phyloP scores from a whole-genome alignment of 176 grass and related monocot genomes.

The Carex pumila region DNA sequence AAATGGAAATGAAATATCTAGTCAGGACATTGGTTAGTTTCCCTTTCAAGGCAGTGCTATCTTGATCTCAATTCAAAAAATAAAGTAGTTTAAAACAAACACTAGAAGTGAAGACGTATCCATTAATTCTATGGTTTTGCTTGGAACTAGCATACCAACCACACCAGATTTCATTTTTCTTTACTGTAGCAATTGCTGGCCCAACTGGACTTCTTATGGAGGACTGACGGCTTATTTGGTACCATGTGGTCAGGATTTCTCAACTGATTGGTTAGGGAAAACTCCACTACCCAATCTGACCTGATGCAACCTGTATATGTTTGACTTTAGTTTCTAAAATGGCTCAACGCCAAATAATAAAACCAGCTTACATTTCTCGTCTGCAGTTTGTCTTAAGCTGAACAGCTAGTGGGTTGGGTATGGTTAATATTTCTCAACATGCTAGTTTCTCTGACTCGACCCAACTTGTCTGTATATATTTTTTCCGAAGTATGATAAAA shows the following conservation, averaged over 20 bases:
- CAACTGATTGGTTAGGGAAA: background rate
- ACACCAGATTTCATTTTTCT: background rate
- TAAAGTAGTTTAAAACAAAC: background rate
- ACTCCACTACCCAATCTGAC: background rate
- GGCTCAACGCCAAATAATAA: background rate
- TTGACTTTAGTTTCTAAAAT: background rate
- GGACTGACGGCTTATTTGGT: background rate
- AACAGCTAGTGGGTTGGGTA: slow-evolving; percentile 17
- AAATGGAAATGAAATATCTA: slow-evolving; percentile 97
- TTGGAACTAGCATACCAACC: slow-evolving; percentile 23
- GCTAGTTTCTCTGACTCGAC: background rate
- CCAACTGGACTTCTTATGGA: background rate
- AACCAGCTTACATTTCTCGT: background rate
- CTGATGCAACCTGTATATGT: background rate
- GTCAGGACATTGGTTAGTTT: slow-evolving; percentile 81
- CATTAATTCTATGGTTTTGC: slow-evolving; percentile 5
- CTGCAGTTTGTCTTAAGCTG: background rate
- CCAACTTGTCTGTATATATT: background rate
- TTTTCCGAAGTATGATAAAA: background rate
- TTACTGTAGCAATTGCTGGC: background rate
- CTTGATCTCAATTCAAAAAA: slow-evolving; percentile 12
- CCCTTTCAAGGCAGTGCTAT: slow-evolving; percentile 18
- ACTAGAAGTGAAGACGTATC: background rate
- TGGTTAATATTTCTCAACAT: slow-evolving; percentile 8
- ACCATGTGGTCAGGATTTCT: background rate